Conservation (phyloP, 192 early-diverging fungal genomes). For the Backusella morwellensis region DNA sequence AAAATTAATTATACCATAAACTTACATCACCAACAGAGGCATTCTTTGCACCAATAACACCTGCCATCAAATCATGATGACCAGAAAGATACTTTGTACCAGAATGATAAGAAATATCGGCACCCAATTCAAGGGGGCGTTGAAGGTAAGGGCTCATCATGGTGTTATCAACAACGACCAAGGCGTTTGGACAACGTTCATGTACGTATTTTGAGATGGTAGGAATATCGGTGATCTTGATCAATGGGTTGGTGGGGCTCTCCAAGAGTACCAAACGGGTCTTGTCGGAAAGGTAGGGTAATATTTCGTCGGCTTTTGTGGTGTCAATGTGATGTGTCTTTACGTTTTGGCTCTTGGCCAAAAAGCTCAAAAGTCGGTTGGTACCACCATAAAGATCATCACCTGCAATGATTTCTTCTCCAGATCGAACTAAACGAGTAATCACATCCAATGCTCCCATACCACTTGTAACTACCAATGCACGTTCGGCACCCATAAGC, state of each 20-base stretch:
- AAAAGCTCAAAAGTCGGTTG: constrained; percentile 88
- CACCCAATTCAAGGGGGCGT: constrained; percentile 84
- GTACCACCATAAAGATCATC: constrained; percentile 98
- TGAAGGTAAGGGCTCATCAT: constrained; percentile 98
- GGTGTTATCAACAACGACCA: constrained; percentile 97
- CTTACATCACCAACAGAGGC: constrained; percentile 72
- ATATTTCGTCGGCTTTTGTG: constrained; percentile 62
- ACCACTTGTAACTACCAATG: constrained; percentile 85
- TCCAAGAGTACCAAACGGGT: constrained; percentile 89
- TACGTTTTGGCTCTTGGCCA: constrained; percentile 74
- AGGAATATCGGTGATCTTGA: constrained; percentile 90
- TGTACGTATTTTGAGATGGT: constrained; percentile 74
- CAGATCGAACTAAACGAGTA: constrained; percentile 78
- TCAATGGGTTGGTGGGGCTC: constrained; percentile 95
- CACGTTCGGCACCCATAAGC: constrained; percentile 86
- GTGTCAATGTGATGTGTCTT: constrained; percentile 93
- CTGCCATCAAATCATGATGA: constrained; percentile 99
- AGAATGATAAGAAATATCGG: constrained; percentile 93
- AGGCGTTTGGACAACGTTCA: constrained; percentile 67
- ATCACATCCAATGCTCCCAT: constrained; percentile 96
- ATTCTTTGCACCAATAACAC: constrained; percentile 81
- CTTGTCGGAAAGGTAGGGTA: constrained; percentile 64
- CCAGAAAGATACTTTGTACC: constrained; percentile 97
- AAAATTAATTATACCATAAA: neutral
- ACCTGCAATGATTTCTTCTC: constrained; percentile 92